Evolutionary conservation across 139 green algal species (phyloP).

Genomic region (Auxenochlorella pyrenoidosa): DNA sequence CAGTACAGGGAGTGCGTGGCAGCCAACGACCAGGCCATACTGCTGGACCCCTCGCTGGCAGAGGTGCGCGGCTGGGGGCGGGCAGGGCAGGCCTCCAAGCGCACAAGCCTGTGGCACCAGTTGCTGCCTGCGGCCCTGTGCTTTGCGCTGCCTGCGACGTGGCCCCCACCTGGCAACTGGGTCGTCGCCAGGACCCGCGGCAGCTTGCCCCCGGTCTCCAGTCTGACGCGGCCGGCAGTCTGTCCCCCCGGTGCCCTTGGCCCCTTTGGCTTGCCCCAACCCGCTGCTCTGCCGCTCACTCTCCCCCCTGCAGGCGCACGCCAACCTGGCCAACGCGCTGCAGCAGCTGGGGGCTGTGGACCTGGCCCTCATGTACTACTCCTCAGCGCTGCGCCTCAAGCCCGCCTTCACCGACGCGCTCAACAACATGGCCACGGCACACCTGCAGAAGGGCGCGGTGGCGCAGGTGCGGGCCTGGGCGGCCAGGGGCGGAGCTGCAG

Average conservation of each 20-base stretch:
- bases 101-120: neutral
- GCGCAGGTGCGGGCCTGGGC: slow-evolving; percentile 19
- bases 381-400: slow-evolving; percentile 77
- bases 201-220: too few species aligned
- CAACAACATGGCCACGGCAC: slow-evolving; percentile 81
- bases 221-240: too few species aligned
- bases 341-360: slow-evolving; percentile 81
- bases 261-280: neutral
- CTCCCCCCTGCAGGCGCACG: slow-evolving; percentile 52
- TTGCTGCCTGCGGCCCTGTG: neutral
- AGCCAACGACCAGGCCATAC: slow-evolving; percentile 77
- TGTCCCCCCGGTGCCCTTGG: neutral
- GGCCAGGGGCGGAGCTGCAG: too few species aligned
- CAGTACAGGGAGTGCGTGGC: slow-evolving; percentile 72
- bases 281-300: neutral
- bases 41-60: slow-evolving; percentile 60
- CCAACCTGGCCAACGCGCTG: slow-evolving; percentile 84
- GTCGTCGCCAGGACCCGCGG: neutral
- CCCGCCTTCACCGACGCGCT: slow-evolving; percentile 80
- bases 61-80: neutral
- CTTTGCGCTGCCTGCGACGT: neutral
- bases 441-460: slow-evolving; percentile 76
- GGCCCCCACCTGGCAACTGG: too few species aligned
- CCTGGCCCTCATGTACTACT: slow-evolving; percentile 88
- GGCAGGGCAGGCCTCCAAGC: neutral